These are phyloP conservation scores for Lecanoromycetidae sp. DNA, from an alignment of 2,329 filamentous ascomycete genomes.

Conservation along the genomic window DNA sequence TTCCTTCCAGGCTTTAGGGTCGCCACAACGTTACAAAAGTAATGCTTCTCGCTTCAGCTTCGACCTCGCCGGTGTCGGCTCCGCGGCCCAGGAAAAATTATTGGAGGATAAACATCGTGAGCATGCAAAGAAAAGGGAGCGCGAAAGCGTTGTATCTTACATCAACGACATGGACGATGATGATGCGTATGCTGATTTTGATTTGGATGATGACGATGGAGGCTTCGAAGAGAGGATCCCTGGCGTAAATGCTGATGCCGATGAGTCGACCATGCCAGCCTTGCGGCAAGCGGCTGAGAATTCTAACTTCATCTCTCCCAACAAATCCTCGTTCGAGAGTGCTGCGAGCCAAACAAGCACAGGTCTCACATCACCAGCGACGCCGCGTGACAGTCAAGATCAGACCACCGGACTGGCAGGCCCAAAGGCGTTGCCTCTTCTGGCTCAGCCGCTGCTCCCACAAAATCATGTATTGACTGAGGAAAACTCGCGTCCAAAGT, in stretches of 20 bases:
- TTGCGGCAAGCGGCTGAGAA: slow-evolving; percentile 13
- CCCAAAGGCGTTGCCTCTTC: slow-evolving; percentile 15
- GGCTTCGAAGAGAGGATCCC: slow-evolving; percentile 37
- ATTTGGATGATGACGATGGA: slow-evolving; percentile 33
- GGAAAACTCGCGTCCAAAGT: not conserved
- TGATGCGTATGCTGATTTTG: slow-evolving; percentile 28
- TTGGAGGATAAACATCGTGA: slow-evolving; percentile 52
- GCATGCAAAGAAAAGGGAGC: slow-evolving; percentile 29
- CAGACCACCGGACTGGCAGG: slow-evolving; percentile 19
- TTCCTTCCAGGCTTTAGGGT: slow-evolving; percentile 19
- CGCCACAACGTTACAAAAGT: slow-evolving; percentile 40
- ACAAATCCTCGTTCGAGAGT: slow-evolving; percentile 22
- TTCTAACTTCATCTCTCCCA: slow-evolving; percentile 21
- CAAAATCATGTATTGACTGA: not conserved
- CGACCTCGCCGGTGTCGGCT: slow-evolving; percentile 47
- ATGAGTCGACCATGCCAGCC: slow-evolving; percentile 4
- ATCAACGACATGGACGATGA: slow-evolving; percentile 27
- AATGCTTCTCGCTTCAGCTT: slow-evolving; percentile 55
- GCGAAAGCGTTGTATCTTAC: slow-evolving; percentile 11
- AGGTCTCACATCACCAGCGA: slow-evolving; percentile 19
- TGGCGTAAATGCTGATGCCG: slow-evolving; percentile 34
- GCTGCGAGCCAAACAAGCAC: slow-evolving; percentile 18
- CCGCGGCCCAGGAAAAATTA: slow-evolving; percentile 47
- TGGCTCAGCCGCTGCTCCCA: not conserved
- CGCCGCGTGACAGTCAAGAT: slow-evolving; percentile 21